A percentile compares a stretch with the other conserved stretches of the same genome.
phyloP scores from a whole-genome alignment of 805 yeast genomes.

The Monosporozyma yasuniensis region DNA sequence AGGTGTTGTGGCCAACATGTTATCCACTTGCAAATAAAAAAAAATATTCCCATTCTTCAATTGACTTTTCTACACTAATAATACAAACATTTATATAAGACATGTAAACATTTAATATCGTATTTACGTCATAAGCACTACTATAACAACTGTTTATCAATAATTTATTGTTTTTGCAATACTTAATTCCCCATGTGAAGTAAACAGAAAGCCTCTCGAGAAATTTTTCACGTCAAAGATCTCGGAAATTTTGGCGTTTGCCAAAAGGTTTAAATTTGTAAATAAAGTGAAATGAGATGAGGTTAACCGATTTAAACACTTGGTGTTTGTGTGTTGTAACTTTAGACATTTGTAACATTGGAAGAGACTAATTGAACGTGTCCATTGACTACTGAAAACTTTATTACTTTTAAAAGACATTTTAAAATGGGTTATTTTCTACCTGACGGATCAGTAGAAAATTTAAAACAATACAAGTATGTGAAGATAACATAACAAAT shows the following conservation, averaged over 20 bases:
- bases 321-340: too few relatives aligned
- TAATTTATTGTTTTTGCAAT: not conserved
- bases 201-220: not conserved
- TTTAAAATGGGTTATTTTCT: slow-evolving; percentile 61
- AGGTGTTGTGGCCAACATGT: slow-evolving; percentile 87
- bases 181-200: not conserved
- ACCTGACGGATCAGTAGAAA: slow-evolving; percentile 42
- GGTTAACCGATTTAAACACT: too few relatives aligned
- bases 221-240: not conserved
- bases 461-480: slow-evolving; percentile 45
- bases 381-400: too few relatives aligned
- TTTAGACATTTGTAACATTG: too few relatives aligned
- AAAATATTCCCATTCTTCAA: not conserved
- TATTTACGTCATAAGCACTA: not conserved
- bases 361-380: too few relatives aligned
- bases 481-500: too few relatives aligned
- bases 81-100: not conserved
- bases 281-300: not conserved
- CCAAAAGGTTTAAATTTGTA: not conserved
- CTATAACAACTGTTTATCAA: not conserved
- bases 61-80: too few relatives aligned
- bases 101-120: not conserved
- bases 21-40: slow-evolving; percentile 60
- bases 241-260: not conserved
- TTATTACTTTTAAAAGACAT: not conserved